Evolutionary conservation across 2,329 filamentous ascomycete species (phyloP), one percentile per base, ranked within the genome.

Genomic region (Aulographum hederae): DNA sequence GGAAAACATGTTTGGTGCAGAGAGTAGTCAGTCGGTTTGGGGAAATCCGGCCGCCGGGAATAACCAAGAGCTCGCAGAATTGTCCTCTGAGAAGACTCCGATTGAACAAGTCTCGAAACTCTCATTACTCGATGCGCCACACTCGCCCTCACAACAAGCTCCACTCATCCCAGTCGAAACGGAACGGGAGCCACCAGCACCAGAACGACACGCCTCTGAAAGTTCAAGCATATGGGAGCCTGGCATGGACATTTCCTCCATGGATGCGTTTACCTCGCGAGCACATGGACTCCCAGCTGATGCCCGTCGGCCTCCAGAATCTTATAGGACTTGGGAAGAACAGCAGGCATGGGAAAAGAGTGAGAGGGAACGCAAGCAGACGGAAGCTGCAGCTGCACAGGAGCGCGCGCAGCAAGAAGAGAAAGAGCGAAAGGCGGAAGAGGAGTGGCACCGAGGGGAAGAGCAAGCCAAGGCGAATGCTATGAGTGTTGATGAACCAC

Each of bases 41-140:
- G 51, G 53, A 13, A 49, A 52, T 25, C 36, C 41, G 6, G 44
- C 41, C 3, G 8, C 27, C 27, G 12, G 15, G 15, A 10, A 10
- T 13, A 10, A 39, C 21, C 31, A 36, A 10, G 34, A 33, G 10
- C 53, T 55, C 2, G 53, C 53, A 2, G 58, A 60, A 40, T 41
- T 60, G 11, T 56, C 57, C 17, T 45, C 57, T 3, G 43, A 46
- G 17, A 50, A 49, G 21, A 56, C 56, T 3, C 58, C 59, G 2
- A 42, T 46, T 14, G 50, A 60, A 11, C 10, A 37, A 60, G 21
- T 49, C 46, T 2, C 31, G 59, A 4, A 41, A 46, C 32, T 37
- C 25, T 21, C 29, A 34, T 37, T 6, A 28, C 40, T 6, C 27
- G 28, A 37, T 4, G 6, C 32, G 15, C 35, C 45, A 28, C 30